phyloP scores from a whole-genome alignment of 2,329 filamentous ascomycete genomes.

The Sclerotiophoma versabilis region DNA sequence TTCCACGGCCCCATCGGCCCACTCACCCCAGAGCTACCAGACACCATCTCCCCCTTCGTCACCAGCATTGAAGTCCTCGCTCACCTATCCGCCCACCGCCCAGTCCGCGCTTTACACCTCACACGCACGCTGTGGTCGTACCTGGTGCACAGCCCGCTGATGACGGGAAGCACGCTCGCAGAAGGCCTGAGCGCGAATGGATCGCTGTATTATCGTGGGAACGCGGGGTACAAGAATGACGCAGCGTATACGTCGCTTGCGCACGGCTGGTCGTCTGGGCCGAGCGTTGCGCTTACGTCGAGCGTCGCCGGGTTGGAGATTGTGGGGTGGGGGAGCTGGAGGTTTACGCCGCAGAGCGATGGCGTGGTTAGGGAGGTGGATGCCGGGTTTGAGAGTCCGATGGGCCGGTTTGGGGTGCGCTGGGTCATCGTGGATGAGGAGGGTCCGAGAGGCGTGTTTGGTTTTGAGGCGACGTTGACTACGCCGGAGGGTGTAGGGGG shows the following conservation, averaged over 20 bases:
- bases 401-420: slow-evolving; percentile 20
- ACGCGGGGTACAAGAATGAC: slow-evolving; percentile 43
- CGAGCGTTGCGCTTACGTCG: slow-evolving; percentile 19
- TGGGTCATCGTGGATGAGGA: slow-evolving; percentile 1
- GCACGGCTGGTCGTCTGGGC: slow-evolving; percentile 48
- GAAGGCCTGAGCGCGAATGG: slow-evolving; percentile 51
- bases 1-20: slow-evolving; percentile 31
- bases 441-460: background rate
- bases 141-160: slow-evolving; percentile 36
- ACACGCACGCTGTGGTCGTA: slow-evolving; percentile 41
- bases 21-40: slow-evolving; percentile 43
- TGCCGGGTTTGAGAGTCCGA: slow-evolving; percentile 24
- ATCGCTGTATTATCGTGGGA: slow-evolving; percentile 44
- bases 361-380: slow-evolving; percentile 21
- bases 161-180: slow-evolving; percentile 49
- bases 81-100: slow-evolving; percentile 33
- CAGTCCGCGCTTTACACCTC: slow-evolving; percentile 37
- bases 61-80: slow-evolving; percentile 46
- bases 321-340: slow-evolving; percentile 30
- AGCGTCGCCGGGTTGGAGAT: slow-evolving; percentile 22
- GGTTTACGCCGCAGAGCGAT: slow-evolving; percentile 28
- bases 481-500: background rate
- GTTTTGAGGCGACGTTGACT: background rate
- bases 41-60: slow-evolving; percentile 50
- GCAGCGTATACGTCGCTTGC: slow-evolving; percentile 44